These are phyloP conservation scores for Ceratobasidium sp. DNA, from an alignment of 1,284 basidiomycete genomes.

Conservation along the genomic window DNA sequence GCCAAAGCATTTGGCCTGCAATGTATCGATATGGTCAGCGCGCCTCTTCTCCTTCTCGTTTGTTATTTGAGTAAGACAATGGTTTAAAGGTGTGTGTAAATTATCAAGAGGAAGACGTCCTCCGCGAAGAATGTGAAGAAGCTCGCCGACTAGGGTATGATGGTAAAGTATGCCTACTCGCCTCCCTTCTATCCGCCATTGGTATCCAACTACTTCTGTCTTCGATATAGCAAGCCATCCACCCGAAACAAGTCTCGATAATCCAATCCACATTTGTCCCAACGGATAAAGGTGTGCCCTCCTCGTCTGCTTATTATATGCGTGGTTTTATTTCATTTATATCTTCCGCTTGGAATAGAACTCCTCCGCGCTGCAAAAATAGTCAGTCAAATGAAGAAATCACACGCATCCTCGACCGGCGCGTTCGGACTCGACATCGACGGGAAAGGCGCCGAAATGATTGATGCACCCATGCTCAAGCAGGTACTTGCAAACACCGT, in stretches of 20 bases:
- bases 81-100: constrained; percentile 83
- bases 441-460: constrained; percentile 78
- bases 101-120: constrained; percentile 81
- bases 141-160: constrained; percentile 84
- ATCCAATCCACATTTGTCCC: constrained; percentile 89
- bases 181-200: constrained; percentile 9
- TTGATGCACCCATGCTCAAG: constrained; percentile 93
- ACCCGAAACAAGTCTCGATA: constrained; percentile 85
- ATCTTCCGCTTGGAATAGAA: constrained; percentile 63
- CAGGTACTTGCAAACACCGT: constrained; percentile 65
- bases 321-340: neutral
- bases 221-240: constrained; percentile 91
- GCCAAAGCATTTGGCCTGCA: constrained; percentile 88
- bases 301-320: constrained; percentile 5
- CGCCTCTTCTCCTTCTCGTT: constrained; percentile 34
- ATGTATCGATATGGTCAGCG: constrained; percentile 87
- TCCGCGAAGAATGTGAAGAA: constrained; percentile 83
- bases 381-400: constrained; percentile 71
- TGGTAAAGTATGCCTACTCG: constrained; percentile 75
- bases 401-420: constrained; percentile 65
- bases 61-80: neutral
- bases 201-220: neutral
- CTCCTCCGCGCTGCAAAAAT: constrained; percentile 84
- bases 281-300: constrained; percentile 69
- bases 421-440: constrained; percentile 75